Evolutionary conservation across 2,329 filamentous ascomycete genomes (phyloP).

Genomic region (Paecilomyces sp.): DNA sequence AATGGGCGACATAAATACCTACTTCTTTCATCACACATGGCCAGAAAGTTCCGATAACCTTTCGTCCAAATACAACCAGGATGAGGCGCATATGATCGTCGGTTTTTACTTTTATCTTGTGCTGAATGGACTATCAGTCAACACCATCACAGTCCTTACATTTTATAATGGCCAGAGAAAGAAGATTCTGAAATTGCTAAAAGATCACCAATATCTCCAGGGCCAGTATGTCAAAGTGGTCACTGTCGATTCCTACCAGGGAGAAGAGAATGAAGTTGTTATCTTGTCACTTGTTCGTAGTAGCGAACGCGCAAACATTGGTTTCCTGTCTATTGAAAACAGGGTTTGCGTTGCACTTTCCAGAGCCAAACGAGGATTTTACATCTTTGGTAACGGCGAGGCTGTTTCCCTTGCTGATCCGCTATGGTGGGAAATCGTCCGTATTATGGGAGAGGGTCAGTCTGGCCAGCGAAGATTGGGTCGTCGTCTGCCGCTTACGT

Average conservation of each 20-base stretch:
- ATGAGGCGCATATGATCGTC: constrained; percentile 71
- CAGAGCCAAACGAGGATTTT: constrained; percentile 71
- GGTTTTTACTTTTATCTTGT: constrained; percentile 66
- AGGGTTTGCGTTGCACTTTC: constrained; percentile 57
- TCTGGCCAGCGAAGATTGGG: constrained; percentile 33
- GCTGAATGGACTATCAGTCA: constrained; percentile 53
- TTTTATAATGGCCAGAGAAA: constrained; percentile 84
- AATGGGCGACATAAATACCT: constrained; percentile 55
- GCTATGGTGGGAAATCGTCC: constrained; percentile 47
- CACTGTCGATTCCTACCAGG: constrained; percentile 85
- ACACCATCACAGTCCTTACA: constrained; percentile 70
- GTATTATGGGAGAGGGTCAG: constrained; percentile 29
- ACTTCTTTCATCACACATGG: constrained; percentile 60
- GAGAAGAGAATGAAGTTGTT: constrained; percentile 81
- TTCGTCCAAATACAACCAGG: constrained; percentile 59
- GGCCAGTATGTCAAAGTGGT: constrained; percentile 53
- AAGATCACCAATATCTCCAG: constrained; percentile 37
- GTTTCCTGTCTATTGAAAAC: constrained; percentile 64
- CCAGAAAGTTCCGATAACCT: constrained; percentile 57
- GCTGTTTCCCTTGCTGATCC: constrained; percentile 41
- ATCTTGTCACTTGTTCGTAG: constrained; percentile 75
- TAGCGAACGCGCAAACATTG: constrained; percentile 51
- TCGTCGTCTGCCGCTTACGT: constrained; percentile 55
- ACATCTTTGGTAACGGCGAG: constrained; percentile 71
- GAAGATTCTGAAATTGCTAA: constrained; percentile 46